Percentiles rank a stretch among this genome's conserved stretches.
Evolutionary conservation across 495 filamentous ascomycete species (phyloP).

Genomic region (Parathielavia appendiculata): DNA sequence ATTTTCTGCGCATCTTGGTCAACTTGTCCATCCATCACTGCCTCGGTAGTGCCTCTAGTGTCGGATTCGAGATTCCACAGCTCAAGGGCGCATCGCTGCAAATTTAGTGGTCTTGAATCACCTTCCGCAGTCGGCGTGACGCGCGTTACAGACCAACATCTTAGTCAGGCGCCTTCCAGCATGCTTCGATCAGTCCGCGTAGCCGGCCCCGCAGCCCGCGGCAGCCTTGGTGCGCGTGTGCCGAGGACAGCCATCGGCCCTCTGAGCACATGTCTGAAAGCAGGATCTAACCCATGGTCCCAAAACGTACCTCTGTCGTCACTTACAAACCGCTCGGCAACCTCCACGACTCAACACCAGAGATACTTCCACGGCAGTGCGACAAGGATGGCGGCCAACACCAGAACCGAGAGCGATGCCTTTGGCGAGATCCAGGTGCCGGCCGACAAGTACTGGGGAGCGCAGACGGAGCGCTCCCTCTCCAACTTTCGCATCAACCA

Average conservation of each 20-base stretch:
- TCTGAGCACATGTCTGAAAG: conserved; percentile 38
- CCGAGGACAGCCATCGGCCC: conserved; percentile 39
- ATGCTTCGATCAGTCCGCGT: conserved; percentile 45
- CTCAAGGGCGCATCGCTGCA: conserved; percentile 4
- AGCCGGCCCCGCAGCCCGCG: conserved; percentile 36
- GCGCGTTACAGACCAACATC: background rate
- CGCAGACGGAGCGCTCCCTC: conserved; percentile 94
- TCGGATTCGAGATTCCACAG: background rate
- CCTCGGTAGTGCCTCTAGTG: background rate
- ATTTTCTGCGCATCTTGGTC: conserved; percentile 2
- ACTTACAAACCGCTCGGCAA: conserved; percentile 14
- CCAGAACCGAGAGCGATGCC: conserved; percentile 87
- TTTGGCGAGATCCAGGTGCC: conserved; percentile 94
- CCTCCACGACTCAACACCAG: conserved; percentile 18
- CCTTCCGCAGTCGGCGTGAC: background rate
- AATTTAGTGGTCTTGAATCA: conserved; percentile 3
- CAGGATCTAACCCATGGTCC: background rate
- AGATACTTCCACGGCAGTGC: conserved; percentile 47
- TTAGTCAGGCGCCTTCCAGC: conserved; percentile 24
- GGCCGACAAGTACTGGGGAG: conserved; percentile 96
- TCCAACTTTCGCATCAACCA: conserved; percentile 99
- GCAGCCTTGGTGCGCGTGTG: conserved; percentile 34
- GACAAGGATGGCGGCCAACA: conserved; percentile 47
- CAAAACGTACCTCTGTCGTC: conserved; percentile 17
- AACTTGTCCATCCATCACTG: background rate